Evolutionary conservation across 73 alveolate species (phyloP), one percentile per base, ranked within the genome.

Genomic region (Paramecium tetraurelia): DNA sequence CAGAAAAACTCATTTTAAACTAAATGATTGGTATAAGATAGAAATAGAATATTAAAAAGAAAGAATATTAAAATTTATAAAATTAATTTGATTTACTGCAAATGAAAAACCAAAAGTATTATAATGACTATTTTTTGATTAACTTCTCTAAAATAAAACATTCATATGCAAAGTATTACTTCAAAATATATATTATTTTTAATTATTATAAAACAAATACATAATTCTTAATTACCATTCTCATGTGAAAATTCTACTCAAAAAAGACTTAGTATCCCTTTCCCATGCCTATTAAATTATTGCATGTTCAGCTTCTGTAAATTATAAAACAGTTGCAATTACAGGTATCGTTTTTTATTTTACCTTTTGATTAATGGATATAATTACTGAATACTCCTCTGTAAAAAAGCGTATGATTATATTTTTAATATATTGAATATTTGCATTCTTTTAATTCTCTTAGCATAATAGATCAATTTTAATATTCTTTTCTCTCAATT

Each of bases 261-360:
- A 20, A 80, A 80, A 44, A 4, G 90, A 80, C n/a, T 80, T 80
- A 5, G 46, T 44, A 24, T 48, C 75, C 6, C 57, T 22, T 20
- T 80, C 72, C 90, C 90, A 80, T 48, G 76, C 90, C 9, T 80
- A 43, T 46, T 80, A 20, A 20, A 80, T 50, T 1, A n/a, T 24
- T 7, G 48, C 48, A 20, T 41, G 57, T 46, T 80, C 90, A n/a
- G 70, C 46, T 31, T 80, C 90, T 44, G 90, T 80, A 80, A 80
- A 80, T 35, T 80, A 44, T 22, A 80, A 46, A 24, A 80, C 72
- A 40, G 90, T 80, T 22, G 76, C 90, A 14, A 80, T 80, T 5
- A 80, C 90, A 18, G 90, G 90, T 9, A 80, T 80, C 3, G 90
- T 80, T 80, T 80, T 80, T 43, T 38, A 44, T 80, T 80, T 80